These are phyloP conservation scores for Aspergillus bridgeri DNA, from an alignment of 495 filamentous ascomycete species.

Conservation along the genomic window DNA sequence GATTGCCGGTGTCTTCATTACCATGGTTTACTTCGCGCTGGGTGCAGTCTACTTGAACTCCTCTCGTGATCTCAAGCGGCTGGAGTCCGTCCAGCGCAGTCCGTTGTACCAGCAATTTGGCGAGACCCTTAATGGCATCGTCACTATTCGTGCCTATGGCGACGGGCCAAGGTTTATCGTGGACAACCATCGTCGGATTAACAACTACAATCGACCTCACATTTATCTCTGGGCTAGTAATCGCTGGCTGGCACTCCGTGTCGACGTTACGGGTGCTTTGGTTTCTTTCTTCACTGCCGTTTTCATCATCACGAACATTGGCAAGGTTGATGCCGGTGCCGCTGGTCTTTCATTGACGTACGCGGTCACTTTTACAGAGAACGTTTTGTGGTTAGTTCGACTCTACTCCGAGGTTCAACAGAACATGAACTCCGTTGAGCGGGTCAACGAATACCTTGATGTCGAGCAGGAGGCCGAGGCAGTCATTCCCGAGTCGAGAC, in stretches of 20 bases:
- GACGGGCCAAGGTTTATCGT: constrained; percentile 91
- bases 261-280: constrained; percentile 85
- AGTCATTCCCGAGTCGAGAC: constrained; percentile 74
- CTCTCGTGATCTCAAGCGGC: constrained; percentile 86
- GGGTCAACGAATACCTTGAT: constrained; percentile 94
- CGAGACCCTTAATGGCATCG: constrained; percentile 90
- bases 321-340: constrained; percentile 85
- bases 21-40: constrained; percentile 73
- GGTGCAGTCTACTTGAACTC: constrained; percentile 87
- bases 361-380: constrained; percentile 95
- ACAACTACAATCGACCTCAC: constrained; percentile 88
- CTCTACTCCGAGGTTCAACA: constrained; percentile 96
- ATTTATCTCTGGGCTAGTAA: constrained; percentile 98
- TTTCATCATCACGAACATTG: constrained; percentile 82
- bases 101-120: constrained; percentile 98
- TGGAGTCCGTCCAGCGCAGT: constrained; percentile 92
- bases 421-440: constrained; percentile 99
- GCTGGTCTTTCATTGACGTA: constrained; percentile 97
- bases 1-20: constrained; percentile 83
- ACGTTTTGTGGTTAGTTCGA: constrained; percentile 93
- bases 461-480: constrained; percentile 88
- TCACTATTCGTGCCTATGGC: constrained; percentile 97
- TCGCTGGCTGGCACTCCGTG: constrained; percentile 90
- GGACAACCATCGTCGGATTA: constrained; percentile 86
- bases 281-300: constrained; percentile 93